phyloP scores from a whole-genome alignment of 2,329 filamentous ascomycete genomes.

The Calonectria hawksworthii region DNA sequence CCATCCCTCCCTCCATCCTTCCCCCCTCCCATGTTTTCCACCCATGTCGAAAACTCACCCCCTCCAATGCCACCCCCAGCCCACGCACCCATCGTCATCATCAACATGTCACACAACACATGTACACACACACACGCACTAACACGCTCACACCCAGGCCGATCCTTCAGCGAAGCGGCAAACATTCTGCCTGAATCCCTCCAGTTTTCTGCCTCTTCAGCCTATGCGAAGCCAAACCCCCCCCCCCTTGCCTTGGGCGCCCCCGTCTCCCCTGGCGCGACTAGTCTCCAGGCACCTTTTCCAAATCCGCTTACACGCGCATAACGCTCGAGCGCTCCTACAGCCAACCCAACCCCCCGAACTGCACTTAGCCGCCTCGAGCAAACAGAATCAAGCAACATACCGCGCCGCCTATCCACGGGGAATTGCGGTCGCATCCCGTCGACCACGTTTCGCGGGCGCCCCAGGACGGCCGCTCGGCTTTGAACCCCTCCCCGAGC shows the following conservation, averaged over 20 bases:
- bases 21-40: not conserved
- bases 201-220: not conserved
- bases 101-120: not conserved
- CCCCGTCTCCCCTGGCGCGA: slow-evolving; percentile 2
- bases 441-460: slow-evolving; percentile 18
- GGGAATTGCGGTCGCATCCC: slow-evolving; percentile 18
- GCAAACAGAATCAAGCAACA: not conserved
- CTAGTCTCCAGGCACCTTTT: slow-evolving; percentile 10
- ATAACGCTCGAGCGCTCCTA: slow-evolving; percentile 20
- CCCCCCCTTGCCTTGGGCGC: not conserved
- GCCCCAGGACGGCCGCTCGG: slow-evolving; percentile 19
- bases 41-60: not conserved
- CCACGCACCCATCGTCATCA: not conserved
- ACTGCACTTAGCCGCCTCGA: slow-evolving; percentile 5
- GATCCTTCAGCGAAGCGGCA: slow-evolving; percentile 20
- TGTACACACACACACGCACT: not conserved
- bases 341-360: slow-evolving; percentile 11
- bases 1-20: not conserved
- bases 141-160: slow-evolving; percentile 5
- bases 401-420: not conserved
- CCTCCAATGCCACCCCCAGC: slow-evolving; percentile 1
- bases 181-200: slow-evolving; percentile 19
- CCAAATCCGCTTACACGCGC: slow-evolving; percentile 16
- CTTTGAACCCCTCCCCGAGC: not conserved
- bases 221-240: not conserved